phyloP scores from a whole-genome alignment of 176 grass and related monocot genomes.

The Oryza meridionalis region DNA sequence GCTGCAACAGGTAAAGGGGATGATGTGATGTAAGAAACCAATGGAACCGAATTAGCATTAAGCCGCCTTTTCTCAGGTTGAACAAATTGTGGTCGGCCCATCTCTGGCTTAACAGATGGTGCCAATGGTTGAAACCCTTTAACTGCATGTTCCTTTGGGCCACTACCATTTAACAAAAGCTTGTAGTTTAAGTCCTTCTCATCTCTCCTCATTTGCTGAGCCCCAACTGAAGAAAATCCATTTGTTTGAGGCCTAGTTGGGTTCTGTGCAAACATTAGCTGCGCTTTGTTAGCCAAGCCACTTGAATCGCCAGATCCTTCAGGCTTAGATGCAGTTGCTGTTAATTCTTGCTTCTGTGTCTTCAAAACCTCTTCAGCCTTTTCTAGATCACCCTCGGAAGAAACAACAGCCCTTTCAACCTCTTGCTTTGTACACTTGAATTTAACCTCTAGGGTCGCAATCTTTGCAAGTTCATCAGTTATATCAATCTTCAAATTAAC shows the following conservation, averaged over 20 bases:
- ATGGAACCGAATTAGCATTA: conserved; percentile 53
- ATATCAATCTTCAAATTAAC: conserved; percentile 94
- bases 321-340: conserved; percentile 33
- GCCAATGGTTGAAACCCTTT: conserved; percentile 67
- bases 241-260: conserved; percentile 66
- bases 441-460: conserved; percentile 70
- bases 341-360: conserved; percentile 76
- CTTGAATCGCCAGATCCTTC: conserved; percentile 61
- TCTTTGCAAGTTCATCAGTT: conserved; percentile 77
- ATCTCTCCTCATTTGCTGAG: conserved; percentile 68
- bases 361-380: conserved; percentile 86
- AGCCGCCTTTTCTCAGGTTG: conserved; percentile 69
- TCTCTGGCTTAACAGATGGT: conserved; percentile 52
- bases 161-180: conserved; percentile 48
- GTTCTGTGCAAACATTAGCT: conserved; percentile 47
- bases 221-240: conserved; percentile 45
- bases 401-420: conserved; percentile 95
- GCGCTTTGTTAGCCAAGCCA: conserved; percentile 62
- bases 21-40: conserved; percentile 56
- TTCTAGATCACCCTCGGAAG: conserved; percentile 88
- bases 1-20: conserved; percentile 66
- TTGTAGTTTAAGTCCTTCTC: conserved; percentile 87
- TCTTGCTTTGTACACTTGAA: conserved; percentile 93
- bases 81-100: conserved; percentile 60
- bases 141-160: conserved; percentile 63